Evolutionary conservation across 345 rosid genomes (phyloP).

Genomic region (Cardamine occulta): DNA sequence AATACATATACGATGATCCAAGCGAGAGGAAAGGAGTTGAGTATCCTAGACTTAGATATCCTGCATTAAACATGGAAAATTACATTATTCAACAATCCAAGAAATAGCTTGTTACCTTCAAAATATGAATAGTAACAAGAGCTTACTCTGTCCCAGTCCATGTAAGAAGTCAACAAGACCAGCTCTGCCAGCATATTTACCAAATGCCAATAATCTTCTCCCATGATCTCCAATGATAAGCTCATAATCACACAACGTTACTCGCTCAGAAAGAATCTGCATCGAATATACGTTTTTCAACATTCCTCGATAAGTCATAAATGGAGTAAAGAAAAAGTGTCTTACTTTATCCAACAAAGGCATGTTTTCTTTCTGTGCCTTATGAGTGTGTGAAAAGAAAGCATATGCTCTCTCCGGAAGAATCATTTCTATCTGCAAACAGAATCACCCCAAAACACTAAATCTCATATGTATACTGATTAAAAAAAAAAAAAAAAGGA

Average conservation of each 20-base stretch:
- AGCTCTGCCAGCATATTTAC: conserved; percentile 93
- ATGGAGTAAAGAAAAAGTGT: neutral
- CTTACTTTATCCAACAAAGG: conserved; percentile 79
- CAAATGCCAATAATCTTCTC: conserved; percentile 79
- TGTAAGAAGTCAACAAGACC: conserved; percentile 79
- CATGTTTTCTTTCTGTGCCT: conserved; percentile 88
- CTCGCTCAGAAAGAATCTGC: conserved; percentile 76
- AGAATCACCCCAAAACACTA: neutral
- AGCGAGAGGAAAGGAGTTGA: conserved; percentile 82
- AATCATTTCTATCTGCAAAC: conserved; percentile 70
- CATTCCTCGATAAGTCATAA: neutral
- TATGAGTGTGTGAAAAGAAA: conserved; percentile 91
- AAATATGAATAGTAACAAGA: neutral
- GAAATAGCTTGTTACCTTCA: neutral
- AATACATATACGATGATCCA: conserved; percentile 79
- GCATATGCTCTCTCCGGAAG: conserved; percentile 86
- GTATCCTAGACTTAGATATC: conserved; percentile 77
- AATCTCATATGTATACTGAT: neutral
- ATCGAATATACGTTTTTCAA: conserved; percentile 11
- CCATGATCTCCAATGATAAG: conserved; percentile 78
- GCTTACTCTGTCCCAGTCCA: conserved; percentile 82
- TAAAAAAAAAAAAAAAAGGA: neutral
- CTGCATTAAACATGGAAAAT: conserved; percentile 47
- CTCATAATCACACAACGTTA: conserved; percentile 83
- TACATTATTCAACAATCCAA: conserved; percentile 1